These are phyloP conservation scores for Populus hybrid DNA, from an alignment of 441 rosid genomes.

Conservation along the genomic window DNA sequence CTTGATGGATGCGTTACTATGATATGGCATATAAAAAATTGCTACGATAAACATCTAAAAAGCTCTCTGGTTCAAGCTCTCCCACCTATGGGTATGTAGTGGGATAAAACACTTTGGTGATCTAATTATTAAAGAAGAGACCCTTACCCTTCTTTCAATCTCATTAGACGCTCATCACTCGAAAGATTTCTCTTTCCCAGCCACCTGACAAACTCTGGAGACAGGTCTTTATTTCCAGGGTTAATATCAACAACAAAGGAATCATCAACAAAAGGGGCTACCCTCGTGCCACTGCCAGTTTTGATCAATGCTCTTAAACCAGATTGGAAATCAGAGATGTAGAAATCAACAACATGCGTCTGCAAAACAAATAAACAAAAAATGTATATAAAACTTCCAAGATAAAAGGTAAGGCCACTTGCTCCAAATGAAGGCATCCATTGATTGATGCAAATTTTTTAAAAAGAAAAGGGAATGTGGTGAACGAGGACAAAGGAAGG, in stretches of 20 bases:
- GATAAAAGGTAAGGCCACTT: background rate
- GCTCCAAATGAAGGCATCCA: no score
- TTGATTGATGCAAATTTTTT: no score
- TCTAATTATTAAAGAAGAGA: background rate
- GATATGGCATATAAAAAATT: background rate
- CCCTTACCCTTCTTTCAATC: slow-evolving; percentile 50
- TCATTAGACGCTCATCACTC: slow-evolving; percentile 51
- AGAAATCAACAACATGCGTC: slow-evolving; percentile 85
- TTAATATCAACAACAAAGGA: slow-evolving; percentile 40
- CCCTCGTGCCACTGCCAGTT: slow-evolving; percentile 55
- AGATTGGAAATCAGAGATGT: slow-evolving; percentile 88
- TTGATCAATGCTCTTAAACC: slow-evolving; percentile 69
- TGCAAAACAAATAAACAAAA: slow-evolving; percentile 21
- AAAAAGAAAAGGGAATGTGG: no score
- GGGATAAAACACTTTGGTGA: background rate
- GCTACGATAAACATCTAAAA: background rate
- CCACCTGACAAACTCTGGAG: slow-evolving; percentile 56
- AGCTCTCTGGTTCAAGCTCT: background rate
- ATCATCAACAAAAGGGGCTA: slow-evolving; percentile 52
- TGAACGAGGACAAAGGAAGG: no score
- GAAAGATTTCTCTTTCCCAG: slow-evolving; percentile 49
- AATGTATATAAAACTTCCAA: background rate
- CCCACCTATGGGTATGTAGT: background rate
- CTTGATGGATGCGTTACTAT: background rate
- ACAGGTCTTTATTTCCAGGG: slow-evolving; percentile 38